These are phyloP conservation scores for Epichloe gansuensis DNA, from an alignment of 2,329 filamentous ascomycete genomes.

Conservation along the genomic window DNA sequence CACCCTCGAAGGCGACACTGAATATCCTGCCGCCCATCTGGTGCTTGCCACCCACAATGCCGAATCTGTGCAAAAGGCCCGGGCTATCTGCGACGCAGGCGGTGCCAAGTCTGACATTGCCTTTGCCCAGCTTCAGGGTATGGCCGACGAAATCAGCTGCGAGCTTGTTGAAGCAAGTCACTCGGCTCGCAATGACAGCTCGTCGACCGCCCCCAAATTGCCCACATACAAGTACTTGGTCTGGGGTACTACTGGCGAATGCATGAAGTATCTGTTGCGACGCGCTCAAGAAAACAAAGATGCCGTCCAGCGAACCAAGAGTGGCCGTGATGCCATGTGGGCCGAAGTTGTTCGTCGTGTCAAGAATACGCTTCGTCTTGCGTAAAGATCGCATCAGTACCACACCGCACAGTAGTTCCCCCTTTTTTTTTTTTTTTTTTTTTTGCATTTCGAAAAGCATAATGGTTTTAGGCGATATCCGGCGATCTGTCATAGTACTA, in stretches of 20 bases:
- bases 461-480: background rate
- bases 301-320: conserved; percentile 50
- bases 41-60: conserved; percentile 79
- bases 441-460: background rate
- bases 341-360: conserved; percentile 46
- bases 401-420: background rate
- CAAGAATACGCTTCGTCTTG: conserved; percentile 24
- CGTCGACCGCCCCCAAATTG: conserved; percentile 22
- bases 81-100: conserved; percentile 35
- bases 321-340: conserved; percentile 51
- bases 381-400: background rate
- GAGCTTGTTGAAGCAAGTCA: conserved; percentile 35
- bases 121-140: conserved; percentile 71
- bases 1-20: conserved; percentile 22
- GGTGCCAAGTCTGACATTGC: conserved; percentile 27
- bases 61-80: conserved; percentile 50
- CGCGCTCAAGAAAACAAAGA: conserved; percentile 59
- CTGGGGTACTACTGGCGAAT: conserved; percentile 64
- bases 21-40: conserved; percentile 48
- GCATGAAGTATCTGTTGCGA: conserved; percentile 67
- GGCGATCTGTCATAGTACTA: background rate
- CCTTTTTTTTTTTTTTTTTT: background rate
- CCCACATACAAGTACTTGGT: conserved; percentile 60
- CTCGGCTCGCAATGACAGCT: conserved; percentile 17
- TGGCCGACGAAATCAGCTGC: conserved; percentile 86